These are phyloP conservation scores for Aspergillus biplanus DNA, from an alignment of 495 filamentous ascomycete species.

Conservation along the genomic window DNA sequence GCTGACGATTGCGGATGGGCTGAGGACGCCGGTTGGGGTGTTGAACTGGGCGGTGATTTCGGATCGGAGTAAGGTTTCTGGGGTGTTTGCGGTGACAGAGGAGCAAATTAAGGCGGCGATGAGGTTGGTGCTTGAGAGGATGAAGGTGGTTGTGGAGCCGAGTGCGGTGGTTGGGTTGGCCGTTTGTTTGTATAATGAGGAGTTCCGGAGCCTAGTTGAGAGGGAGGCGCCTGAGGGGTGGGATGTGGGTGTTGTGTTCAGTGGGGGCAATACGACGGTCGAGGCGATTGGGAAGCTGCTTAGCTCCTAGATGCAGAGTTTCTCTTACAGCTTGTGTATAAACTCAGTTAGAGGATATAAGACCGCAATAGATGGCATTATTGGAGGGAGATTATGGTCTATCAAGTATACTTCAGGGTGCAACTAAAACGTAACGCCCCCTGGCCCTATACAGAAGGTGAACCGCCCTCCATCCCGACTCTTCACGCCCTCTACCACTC, in stretches of 20 bases:
- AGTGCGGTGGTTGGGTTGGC: slow-evolving; percentile 86
- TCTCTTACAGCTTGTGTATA: no score
- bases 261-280: slow-evolving; percentile 87
- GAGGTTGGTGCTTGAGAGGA: slow-evolving; percentile 78
- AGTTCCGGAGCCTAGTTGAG: slow-evolving; percentile 73
- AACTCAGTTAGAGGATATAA: no score
- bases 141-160: slow-evolving; percentile 93
- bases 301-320: slow-evolving; percentile 25
- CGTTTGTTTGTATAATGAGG: slow-evolving; percentile 80
- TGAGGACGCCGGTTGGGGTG: slow-evolving; percentile 81
- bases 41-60: slow-evolving; percentile 83
- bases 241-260: slow-evolving; percentile 87
- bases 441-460: slow-evolving; percentile 21
- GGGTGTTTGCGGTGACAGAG: slow-evolving; percentile 79
- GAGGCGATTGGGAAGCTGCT: slow-evolving; percentile 64
- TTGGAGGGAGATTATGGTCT: no score
- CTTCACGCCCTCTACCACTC: slow-evolving; percentile 37
- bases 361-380: no score
- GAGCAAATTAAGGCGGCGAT: slow-evolving; percentile 80
- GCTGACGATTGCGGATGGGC: slow-evolving; percentile 86
- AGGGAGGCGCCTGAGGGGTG: slow-evolving; percentile 74
- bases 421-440: slow-evolving; percentile 16
- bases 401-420: no score
- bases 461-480: slow-evolving; percentile 37
- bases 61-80: slow-evolving; percentile 67